These are phyloP conservation scores for Fusarium robinianum DNA, from an alignment of 2,329 filamentous ascomycete species.

Conservation along the genomic window DNA sequence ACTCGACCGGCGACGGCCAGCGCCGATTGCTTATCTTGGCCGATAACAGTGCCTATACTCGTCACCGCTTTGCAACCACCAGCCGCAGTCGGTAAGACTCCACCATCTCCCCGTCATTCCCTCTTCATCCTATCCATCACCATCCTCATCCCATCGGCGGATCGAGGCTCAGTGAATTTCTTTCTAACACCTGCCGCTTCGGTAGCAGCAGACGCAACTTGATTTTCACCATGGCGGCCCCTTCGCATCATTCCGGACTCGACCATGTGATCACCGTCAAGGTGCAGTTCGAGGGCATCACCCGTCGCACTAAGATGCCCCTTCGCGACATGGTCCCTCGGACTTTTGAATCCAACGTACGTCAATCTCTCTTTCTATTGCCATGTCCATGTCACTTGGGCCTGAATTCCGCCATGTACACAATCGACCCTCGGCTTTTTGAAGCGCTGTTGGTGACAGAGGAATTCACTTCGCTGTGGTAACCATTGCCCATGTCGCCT, in stretches of 20 bases:
- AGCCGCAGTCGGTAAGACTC: conserved; percentile 32
- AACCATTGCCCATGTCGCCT: too few species aligned
- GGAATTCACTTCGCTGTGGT: too few species aligned
- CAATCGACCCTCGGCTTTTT: neutral
- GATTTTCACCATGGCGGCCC: conserved; percentile 37
- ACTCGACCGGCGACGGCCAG: conserved; percentile 31
- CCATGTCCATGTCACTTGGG: too few species aligned
- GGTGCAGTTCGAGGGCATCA: conserved; percentile 74
- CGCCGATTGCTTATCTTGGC: conserved; percentile 35
- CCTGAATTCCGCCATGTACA: too few species aligned
- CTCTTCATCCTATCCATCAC: conserved; percentile 11
- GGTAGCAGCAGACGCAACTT: conserved; percentile 6
- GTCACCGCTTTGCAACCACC: conserved; percentile 39
- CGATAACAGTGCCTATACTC: conserved; percentile 35
- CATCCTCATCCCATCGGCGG: conserved; percentile 24
- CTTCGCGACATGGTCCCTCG: conserved; percentile 79
- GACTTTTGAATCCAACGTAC: conserved; percentile 81
- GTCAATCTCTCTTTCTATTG: conserved; percentile 43
- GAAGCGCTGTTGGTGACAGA: too few species aligned
- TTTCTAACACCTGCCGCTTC: conserved; percentile 3
- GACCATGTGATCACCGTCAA: conserved; percentile 74
- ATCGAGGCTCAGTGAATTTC: conserved; percentile 11
- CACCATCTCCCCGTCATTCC: conserved; percentile 30
- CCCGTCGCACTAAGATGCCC: conserved; percentile 85
- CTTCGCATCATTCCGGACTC: conserved; percentile 26